Evolutionary conservation across 805 yeast species (phyloP), one percentile per base, ranked within the genome.

Genomic region (Lipomyces sp.): DNA sequence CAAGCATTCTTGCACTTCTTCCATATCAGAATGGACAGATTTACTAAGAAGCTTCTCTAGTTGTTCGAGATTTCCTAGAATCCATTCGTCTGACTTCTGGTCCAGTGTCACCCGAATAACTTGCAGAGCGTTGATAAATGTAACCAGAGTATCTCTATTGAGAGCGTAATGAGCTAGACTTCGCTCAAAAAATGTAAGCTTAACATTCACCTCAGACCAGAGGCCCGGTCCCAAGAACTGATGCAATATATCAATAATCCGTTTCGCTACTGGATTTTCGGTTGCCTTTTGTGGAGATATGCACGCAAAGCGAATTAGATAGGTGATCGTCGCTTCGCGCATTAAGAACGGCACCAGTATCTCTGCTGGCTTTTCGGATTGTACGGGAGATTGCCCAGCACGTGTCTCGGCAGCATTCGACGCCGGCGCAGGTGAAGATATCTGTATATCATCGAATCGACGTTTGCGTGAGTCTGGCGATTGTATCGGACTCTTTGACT

Each of bases 141-240:
- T 87, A 22, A 88, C 66, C 36, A 85, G 75, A 21, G 63, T 64
- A 2, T 66, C 61, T 53, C 82, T 82, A 32, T 81, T 76, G 13
- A 88, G 77, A 57, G 91, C 96, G 49, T 86, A 81, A 28, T 86
- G 82, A 18, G 86, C 80, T 47, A 93, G 70, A 61, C 89, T 86
- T 56, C 93, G 81, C 59, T 93, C 98, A 64, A 93, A 93, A 67
- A 86, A 89, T 1, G 83, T 78, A 31, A 93, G 73, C 61, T 87
- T 87, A 18, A 93, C 89, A n/a, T 83, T 78, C 5, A 88, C 95
- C 59, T 88, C 96, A 0, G 87, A 76, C 98, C 98, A 91, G 54
- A 79, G 80, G 0, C 76, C 76, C 2, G 86, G 81, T 8, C 87
- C 81, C 49, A 90, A 70, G 13, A 91, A 72, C 46, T 81, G 82